Conservation (phyloP, 768 basidiomycete genomes). For the Mycena amicta region DNA sequence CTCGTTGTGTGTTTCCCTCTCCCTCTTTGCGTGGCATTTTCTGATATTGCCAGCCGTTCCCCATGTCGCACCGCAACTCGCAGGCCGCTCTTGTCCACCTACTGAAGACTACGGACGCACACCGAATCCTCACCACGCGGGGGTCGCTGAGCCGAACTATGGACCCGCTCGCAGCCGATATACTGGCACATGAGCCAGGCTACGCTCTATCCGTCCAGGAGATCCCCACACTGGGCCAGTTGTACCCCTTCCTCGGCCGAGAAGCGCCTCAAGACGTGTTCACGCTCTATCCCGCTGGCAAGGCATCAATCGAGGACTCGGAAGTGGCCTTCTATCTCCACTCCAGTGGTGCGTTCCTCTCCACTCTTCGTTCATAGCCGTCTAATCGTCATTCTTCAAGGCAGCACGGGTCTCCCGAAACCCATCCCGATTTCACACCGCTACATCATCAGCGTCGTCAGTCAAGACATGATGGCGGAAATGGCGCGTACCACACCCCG, state of each 20-base stretch:
- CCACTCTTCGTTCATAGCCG: background rate
- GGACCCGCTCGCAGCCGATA: background rate
- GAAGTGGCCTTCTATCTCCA: background rate
- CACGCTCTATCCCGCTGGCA: background rate
- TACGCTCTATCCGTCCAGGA: background rate
- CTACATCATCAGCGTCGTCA: background rate
- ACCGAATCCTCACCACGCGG: background rate
- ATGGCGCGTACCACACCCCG: background rate
- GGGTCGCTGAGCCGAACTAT: background rate
- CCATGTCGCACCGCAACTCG: background rate
- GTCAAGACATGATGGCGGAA: background rate
- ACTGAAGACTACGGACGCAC: background rate
- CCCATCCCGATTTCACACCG: background rate
- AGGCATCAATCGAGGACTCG: background rate
- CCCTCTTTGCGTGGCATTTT: background rate
- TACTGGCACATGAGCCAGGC: background rate
- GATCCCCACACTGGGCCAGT: background rate
- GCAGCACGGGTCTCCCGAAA: background rate
- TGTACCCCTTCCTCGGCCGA: background rate
- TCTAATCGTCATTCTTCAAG: background rate
- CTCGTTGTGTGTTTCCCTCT: slow-evolving; percentile 36
- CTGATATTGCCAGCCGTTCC: background rate
- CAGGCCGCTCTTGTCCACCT: background rate
- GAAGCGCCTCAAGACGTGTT: background rate
- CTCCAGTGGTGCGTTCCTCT: background rate